Percentiles rank a stretch among this genome's conserved stretches.
Evolutionary conservation across 768 basidiomycete species (phyloP).

Genomic region (Rossbeevera mucosa): DNA sequence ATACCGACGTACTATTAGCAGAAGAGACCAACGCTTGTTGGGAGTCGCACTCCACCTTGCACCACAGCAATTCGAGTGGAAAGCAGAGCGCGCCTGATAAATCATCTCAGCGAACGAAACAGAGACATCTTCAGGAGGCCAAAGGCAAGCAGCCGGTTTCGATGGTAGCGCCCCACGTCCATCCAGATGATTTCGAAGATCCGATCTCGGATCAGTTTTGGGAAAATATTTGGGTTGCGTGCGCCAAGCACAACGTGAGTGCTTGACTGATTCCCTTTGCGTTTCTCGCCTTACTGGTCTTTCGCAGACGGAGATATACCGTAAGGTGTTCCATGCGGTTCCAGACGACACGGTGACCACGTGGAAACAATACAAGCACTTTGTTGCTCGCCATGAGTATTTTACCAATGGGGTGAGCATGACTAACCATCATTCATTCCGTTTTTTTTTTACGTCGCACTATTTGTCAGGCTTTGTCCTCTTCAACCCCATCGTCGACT

Average conservation of each 20-base stretch:
- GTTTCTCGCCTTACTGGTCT: constrained; percentile 1
- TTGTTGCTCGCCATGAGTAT: constrained; percentile 69
- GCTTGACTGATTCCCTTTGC: neutral
- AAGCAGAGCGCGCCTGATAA: constrained; percentile 48
- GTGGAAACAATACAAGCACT: constrained; percentile 95
- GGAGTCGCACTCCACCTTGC: constrained; percentile 44
- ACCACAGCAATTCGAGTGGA: constrained; percentile 40
- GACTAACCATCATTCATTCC: neutral
- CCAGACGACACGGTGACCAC: constrained; percentile 92
- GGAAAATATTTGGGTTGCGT: constrained; percentile 85
- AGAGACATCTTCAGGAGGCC: constrained; percentile 53
- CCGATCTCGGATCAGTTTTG: constrained; percentile 85
- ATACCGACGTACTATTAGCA: constrained; percentile 27
- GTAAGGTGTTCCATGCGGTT: constrained; percentile 89
- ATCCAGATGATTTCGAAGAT: constrained; percentile 80
- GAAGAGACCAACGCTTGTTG: constrained; percentile 39
- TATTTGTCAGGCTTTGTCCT: constrained; percentile 36
- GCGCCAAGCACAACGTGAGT: constrained; percentile 84
- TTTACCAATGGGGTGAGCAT: constrained; percentile 61
- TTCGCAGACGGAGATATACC: constrained; percentile 85
- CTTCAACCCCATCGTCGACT: constrained; percentile 42
- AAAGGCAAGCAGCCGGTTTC: constrained; percentile 57
- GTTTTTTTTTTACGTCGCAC: constrained; percentile 1
- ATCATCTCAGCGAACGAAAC: constrained; percentile 51
- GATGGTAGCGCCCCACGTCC: constrained; percentile 64